Evolutionary conservation across 768 basidiomycete genomes (phyloP), one percentile per base, ranked within the genome.

Genomic region (Panaeolus cyanescens): DNA sequence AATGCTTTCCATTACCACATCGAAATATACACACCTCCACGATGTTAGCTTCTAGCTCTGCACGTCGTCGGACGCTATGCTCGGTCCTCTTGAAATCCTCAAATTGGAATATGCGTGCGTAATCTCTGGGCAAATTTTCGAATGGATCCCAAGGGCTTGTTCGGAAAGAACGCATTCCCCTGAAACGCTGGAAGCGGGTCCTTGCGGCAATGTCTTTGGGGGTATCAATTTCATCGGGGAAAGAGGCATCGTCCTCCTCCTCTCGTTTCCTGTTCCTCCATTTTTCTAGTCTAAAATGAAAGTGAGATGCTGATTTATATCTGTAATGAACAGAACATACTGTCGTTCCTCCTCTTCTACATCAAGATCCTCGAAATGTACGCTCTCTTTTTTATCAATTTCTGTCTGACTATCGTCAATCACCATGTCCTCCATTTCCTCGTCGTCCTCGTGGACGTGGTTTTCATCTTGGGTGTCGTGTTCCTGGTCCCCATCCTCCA

Each of bases 61-160:
- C 88, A 56, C 85, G 79, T 61, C 87, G 81, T 58, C 82, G 84
- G 33, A 94, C 85, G 42, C 79, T 81, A 10, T 90, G 80, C 67
- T 93, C 90, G 5, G 95, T 97, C 19, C 90, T 84, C 72, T 88
- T 92, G 78, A 91, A 97, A 67, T 96, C 93, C 75, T 98, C 95
- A 69, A 99, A 97, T 72, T 95, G 93, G 77, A 99, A 99, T 67
- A 98, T 96, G 39, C 91, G 84, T 2, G 91, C 94, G 69, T 99
- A 99, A 71, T 99, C 95, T 55, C 89, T 77, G 12, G 96, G 96
- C 10, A 99, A 80, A 69, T 96, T 96, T 75, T 99, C 96, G 67
- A 91, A 98, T 7, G 96, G 89, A 72, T 99, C 97, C 97, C 96
- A 99, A 34, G 93, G 93, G 71, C 93, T 95, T 5, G 96, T 99